Conservation (phyloP, 1,284 basidiomycete genomes). For the Puccinia hordei region DNA sequence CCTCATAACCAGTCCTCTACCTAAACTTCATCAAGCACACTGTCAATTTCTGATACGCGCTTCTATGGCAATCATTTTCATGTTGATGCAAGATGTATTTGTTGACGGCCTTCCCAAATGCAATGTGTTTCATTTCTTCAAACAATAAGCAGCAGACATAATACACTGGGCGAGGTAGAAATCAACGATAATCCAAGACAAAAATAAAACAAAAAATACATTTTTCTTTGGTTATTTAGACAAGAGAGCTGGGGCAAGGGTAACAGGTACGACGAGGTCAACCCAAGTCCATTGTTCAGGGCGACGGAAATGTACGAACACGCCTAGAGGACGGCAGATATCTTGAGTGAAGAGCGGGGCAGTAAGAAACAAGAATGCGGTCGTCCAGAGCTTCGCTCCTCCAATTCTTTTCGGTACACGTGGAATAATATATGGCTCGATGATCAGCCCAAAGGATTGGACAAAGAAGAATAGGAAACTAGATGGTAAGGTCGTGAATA, state of each 20-base stretch:
- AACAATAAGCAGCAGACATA: too few species aligned
- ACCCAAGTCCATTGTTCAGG: slow-evolving; percentile 11
- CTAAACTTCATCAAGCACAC: neutral
- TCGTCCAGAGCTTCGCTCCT: slow-evolving; percentile 18
- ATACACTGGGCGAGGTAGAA: too few species aligned
- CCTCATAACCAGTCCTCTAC: neutral
- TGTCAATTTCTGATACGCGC: neutral
- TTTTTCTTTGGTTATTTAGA: too few species aligned
- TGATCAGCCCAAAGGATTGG: slow-evolving; percentile 33
- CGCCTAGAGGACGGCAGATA: neutral
- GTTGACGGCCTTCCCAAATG: too few species aligned
- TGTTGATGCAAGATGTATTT: too few species aligned
- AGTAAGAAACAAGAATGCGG: slow-evolving; percentile 8
- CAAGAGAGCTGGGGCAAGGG: neutral
- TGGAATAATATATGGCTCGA: slow-evolving; percentile 39
- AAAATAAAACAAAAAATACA: too few species aligned
- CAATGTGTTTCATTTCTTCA: too few species aligned
- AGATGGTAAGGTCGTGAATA: slow-evolving; percentile 12
- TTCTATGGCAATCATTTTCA: too few species aligned
- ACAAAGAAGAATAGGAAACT: slow-evolving; percentile 37
- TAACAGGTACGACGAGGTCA: neutral
- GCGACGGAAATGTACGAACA: neutral
- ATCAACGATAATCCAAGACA: neutral
- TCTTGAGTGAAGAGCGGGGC: slow-evolving; percentile 27
- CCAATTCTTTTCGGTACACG: slow-evolving; percentile 24